Evolutionary conservation across 1,284 basidiomycete genomes (phyloP), one percentile per base, ranked within the genome.

Genomic region (Cutaneotrichosporon mucoides): DNA sequence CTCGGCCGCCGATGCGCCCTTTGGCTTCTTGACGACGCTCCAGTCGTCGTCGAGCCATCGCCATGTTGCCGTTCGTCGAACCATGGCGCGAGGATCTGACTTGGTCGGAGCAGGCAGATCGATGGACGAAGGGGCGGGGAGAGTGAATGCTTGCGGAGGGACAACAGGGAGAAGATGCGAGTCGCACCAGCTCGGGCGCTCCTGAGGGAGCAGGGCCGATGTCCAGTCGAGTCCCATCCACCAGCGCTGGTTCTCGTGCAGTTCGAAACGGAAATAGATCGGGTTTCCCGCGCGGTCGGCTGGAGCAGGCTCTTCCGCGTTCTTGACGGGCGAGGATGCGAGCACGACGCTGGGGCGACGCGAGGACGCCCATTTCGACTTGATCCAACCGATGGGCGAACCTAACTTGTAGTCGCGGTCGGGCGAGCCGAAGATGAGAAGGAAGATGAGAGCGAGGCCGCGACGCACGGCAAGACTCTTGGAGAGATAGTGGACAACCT

Each of bases 201-300:
- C 93, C 43, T 86, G 85, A 0, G 93, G 93, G 5, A 97, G 83
- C 6, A 97, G 83, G 0, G 93, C 92, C 2, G 90, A 88, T 0
- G 93, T 95, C 90, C 91, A 97, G 78, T 97, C 82, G 10, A 83
- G 68, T 2, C 80, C 82, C 72, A 83, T 79, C 81, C 81, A 82
- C 94, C 93, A 97, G 5, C 93, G 84, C 79, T 97, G 93, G 75
- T 96, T 97, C 76, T 97, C 93, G 72, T 90, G 88, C 36, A 96
- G 79, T 40, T 88, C 90, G 73, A 93, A 93, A 44, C 89, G 81
- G 79, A 93, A 93, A 47, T 89, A 87, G 33, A 90, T 55, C 1
- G 73, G 73, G 47, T 62, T 62, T 51, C 64, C 68, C 5, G 62
- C 63, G 49, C 64, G 66, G 38, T 62, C 56, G 12, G 55, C 66